Base-by-base conservation (phyloP, 441 rosid genomes). In the Gossypium lobatum region DNA sequence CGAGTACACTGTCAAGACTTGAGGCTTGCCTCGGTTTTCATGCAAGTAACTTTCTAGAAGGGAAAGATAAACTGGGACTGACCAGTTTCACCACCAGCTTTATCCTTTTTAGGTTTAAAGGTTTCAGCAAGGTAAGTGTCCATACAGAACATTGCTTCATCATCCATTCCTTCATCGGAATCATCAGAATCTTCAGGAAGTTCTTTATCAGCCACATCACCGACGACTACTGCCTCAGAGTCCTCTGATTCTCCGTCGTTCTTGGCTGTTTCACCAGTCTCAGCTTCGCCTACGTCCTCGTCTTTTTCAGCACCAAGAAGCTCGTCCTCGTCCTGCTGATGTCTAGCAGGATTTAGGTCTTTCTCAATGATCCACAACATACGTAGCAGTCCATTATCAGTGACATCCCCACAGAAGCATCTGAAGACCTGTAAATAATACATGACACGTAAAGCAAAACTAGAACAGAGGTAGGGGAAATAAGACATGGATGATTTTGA, bases 91-190 rank as follows among this genome's bases (percentile, higher is more conserved):
- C 88, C 73, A 55, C 97, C 95, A 77, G 88, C 84, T 80, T 85
- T 88, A 77, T 95, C 34, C 34, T 28, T 28, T 28, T 28, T 28
- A 0, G 6, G 96, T 77, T 89, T 90, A 79, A 91, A 89, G 68
- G 91, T 97, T 80, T 83, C 91, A 3, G 93, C 99, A 73, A 93
- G 87, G 71, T 93, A 91, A 46, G 88, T 84, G 70, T 95, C 99
- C 96, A 93, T 93, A 54, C 88, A 89, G 84, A 95, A 91, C 99
- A 93, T 95, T 59, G 97, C 97, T 42, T 95, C 97, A 20, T 95
- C 99, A 80, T 95, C 97, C 97, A 93, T 87, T 66, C 87, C 98
- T 60, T 83, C 91, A 83, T 92, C 97, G 57, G 57, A 92, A 64
- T 86, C 92, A 77, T 90, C 96, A 2, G 92, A 85, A 84, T 82